phyloP scores from a whole-genome alignment of 2,329 filamentous ascomycete species.

The Claviceps sorghi region DNA sequence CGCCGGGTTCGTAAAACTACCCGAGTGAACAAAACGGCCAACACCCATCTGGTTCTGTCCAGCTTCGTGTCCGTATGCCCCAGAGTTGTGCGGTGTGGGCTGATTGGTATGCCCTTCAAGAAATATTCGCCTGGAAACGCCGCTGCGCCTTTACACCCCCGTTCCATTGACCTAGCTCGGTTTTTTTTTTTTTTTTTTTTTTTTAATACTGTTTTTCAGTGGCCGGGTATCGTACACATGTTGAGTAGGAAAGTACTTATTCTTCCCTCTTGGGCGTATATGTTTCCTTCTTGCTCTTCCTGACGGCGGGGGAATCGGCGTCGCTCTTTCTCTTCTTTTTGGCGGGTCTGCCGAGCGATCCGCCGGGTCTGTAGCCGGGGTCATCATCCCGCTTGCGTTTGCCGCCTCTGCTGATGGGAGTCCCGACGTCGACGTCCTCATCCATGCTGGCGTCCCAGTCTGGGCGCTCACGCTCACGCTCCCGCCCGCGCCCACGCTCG shows the following conservation, averaged over 20 bases:
- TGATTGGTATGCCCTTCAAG: too few species aligned
- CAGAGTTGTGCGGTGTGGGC: too few species aligned
- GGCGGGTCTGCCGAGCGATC: slow-evolving; percentile 34
- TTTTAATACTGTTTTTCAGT: neutral
- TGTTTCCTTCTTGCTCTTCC: slow-evolving; percentile 23
- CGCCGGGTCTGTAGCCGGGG: slow-evolving; percentile 43
- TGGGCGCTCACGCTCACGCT: slow-evolving; percentile 10
- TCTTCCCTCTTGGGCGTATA: slow-evolving; percentile 8
- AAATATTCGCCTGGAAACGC: neutral
- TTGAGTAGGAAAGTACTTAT: neutral
- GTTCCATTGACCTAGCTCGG: neutral
- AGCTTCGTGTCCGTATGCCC: too few species aligned
- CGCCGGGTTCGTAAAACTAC: too few species aligned
- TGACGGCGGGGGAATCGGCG: slow-evolving; percentile 21
- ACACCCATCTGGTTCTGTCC: too few species aligned
- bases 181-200: neutral
- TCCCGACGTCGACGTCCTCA: slow-evolving; percentile 21
- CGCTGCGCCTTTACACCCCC: neutral
- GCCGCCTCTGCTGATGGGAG: slow-evolving; percentile 16
- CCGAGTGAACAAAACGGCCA: too few species aligned
- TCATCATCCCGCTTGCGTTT: slow-evolving; percentile 47
- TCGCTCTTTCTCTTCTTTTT: slow-evolving; percentile 49
- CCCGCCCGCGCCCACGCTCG: slow-evolving; percentile 10
- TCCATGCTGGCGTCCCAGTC: slow-evolving; percentile 26
- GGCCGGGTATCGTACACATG: too few species aligned